phyloP scores from a whole-genome alignment of 1,139 yeast genomes.

The Debaryomyces sp. region DNA sequence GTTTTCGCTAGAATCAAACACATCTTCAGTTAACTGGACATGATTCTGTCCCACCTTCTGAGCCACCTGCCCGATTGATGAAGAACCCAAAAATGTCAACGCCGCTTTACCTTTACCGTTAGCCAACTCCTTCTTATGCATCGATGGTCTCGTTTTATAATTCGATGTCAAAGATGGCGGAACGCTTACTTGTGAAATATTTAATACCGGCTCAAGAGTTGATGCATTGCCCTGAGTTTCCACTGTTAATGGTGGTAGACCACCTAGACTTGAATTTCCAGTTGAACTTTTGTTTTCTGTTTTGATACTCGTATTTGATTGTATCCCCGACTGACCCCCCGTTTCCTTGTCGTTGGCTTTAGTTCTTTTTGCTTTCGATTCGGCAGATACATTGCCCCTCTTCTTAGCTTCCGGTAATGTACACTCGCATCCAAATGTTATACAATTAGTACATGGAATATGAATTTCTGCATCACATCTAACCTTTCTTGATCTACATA shows the following conservation, averaged over 20 bases:
- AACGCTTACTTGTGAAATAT: constrained; percentile 46
- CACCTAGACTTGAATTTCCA: background rate
- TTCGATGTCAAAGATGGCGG: constrained; percentile 49
- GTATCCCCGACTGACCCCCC: background rate
- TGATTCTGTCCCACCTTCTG: constrained; percentile 50
- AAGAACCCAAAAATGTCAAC: constrained; percentile 46
- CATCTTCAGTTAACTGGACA: constrained; percentile 43
- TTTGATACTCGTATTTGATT: constrained; percentile 3
- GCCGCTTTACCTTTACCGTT: constrained; percentile 32
- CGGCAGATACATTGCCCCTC: constrained; percentile 36
- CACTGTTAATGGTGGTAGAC: background rate
- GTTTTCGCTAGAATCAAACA: constrained; percentile 39
- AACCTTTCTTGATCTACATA: constrained; percentile 72
- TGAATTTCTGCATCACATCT: constrained; percentile 71
- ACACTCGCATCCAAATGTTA: constrained; percentile 77
- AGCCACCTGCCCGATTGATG: constrained; percentile 46
- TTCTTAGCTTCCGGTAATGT: constrained; percentile 61
- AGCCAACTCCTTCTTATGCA: constrained; percentile 38
- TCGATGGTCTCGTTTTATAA: constrained; percentile 43
- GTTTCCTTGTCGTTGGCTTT: background rate
- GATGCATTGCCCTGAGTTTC: background rate
- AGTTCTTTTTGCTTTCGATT: constrained; percentile 25
- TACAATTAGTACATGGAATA: constrained; percentile 77
- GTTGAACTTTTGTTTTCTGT: background rate
- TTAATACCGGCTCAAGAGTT: constrained; percentile 41